Conservation (phyloP, 345 rosid genomes). For the Salix exigua region DNA sequence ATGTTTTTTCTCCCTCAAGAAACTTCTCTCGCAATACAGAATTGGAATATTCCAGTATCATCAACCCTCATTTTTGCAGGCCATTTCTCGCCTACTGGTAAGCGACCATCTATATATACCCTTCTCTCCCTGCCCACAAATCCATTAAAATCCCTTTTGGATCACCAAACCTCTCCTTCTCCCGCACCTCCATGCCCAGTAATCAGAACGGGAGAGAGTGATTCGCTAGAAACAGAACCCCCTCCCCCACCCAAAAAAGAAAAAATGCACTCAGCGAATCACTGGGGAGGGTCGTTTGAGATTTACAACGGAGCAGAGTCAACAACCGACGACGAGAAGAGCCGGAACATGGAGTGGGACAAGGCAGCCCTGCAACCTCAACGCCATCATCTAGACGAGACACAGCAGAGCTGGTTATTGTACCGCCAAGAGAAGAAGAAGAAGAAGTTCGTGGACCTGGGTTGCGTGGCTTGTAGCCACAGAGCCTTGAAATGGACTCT, state of each 20-base stretch:
- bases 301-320: conserved; percentile 29
- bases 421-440: conserved; percentile 48
- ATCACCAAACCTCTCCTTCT: background rate
- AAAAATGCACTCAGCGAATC: conserved; percentile 58
- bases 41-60: background rate
- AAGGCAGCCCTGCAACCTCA: conserved; percentile 41
- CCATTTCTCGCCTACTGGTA: background rate
- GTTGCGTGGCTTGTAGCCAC: conserved; percentile 59
- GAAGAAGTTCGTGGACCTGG: conserved; percentile 70
- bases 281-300: conserved; percentile 83
- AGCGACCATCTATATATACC: background rate
- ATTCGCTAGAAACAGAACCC: background rate
- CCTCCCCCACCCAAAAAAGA: no score
- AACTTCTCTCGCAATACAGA: background rate
- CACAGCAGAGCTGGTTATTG: conserved; percentile 84
- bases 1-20: background rate
- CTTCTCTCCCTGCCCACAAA: background rate
- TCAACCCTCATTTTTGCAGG: background rate
- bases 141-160: background rate
- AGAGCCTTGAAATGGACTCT: conserved; percentile 53
- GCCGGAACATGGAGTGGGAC: conserved; percentile 53
- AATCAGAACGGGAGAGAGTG: background rate
- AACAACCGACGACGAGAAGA: conserved; percentile 31
- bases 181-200: background rate
- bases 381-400: conserved; percentile 49